Percentiles rank a stretch among this genome's conserved stretches.
phyloP scores from a whole-genome alignment of 2,329 filamentous ascomycete genomes.

The Fonsecaea erecta region DNA sequence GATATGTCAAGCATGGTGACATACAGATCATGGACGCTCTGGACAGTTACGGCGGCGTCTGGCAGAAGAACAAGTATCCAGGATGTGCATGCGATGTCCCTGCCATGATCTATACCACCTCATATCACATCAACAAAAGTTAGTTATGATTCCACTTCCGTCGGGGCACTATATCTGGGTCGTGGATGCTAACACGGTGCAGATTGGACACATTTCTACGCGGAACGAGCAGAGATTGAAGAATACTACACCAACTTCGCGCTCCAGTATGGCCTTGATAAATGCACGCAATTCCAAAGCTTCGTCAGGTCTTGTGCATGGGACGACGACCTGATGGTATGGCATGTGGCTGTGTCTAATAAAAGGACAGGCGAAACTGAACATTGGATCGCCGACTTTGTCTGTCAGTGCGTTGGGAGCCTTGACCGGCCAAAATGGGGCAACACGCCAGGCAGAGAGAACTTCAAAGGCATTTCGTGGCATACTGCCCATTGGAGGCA shows the following conservation, averaged over 20 bases:
- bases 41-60: slow-evolving; percentile 19
- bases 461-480: slow-evolving; percentile 15
- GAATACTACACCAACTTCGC: slow-evolving; percentile 18
- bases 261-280: slow-evolving; percentile 11
- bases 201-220: slow-evolving; percentile 23
- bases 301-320: slow-evolving; percentile 24
- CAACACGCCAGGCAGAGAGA: slow-evolving; percentile 20
- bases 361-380: slow-evolving; percentile 17
- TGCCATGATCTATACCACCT: slow-evolving; percentile 29
- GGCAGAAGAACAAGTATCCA: slow-evolving; percentile 26
- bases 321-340: slow-evolving; percentile 22
- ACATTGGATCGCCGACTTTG: slow-evolving; percentile 23
- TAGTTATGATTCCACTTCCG: not conserved
- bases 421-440: slow-evolving; percentile 24
- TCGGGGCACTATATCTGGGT: not conserved
- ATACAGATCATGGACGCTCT: slow-evolving; percentile 23
- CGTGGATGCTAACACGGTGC: not conserved
- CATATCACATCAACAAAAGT: slow-evolving; percentile 28
- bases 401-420: slow-evolving; percentile 20
- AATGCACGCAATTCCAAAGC: slow-evolving; percentile 17
- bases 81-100: slow-evolving; percentile 29
- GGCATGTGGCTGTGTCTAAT: slow-evolving; percentile 21
- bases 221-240: slow-evolving; percentile 17
- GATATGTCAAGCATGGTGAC: slow-evolving; percentile 9
- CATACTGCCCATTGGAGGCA: slow-evolving; percentile 21